A percentile compares a stretch with the other conserved stretches of the same genome.
These are phyloP conservation scores for Kluyveromyces siamensis DNA, from an alignment of 805 yeast species.

Conservation along the genomic window DNA sequence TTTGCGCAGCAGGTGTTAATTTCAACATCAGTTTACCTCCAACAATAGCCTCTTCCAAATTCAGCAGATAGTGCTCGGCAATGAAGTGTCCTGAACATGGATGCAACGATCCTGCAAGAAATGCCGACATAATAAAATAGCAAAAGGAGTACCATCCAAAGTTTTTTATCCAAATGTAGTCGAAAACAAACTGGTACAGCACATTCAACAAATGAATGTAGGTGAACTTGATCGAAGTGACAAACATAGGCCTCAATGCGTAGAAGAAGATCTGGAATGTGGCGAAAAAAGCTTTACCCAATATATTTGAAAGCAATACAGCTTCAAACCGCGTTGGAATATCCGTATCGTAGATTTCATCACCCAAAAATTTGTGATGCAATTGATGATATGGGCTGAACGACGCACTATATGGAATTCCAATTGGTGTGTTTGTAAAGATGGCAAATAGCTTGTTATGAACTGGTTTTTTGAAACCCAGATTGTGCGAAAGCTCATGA, in stretches of 20 bases:
- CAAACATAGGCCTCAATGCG: constrained; percentile 83
- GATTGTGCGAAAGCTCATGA: constrained; percentile 80
- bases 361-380: constrained; percentile 88
- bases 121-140: constrained; percentile 68
- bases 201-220: constrained; percentile 63
- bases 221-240: constrained; percentile 68
- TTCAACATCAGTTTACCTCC: constrained; percentile 18
- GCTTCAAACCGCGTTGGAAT: constrained; percentile 80
- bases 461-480: constrained; percentile 71
- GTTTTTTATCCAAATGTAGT: constrained; percentile 42
- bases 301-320: constrained; percentile 56
- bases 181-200: constrained; percentile 47
- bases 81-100: constrained; percentile 95
- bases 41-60: constrained; percentile 36
- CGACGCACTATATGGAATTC: constrained; percentile 81
- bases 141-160: constrained; percentile 59
- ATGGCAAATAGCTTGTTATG: constrained; percentile 72
- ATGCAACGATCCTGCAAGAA: constrained; percentile 84
- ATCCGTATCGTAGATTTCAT: constrained; percentile 75
- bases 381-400: constrained; percentile 84
- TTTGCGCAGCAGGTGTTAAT: constrained; percentile 9
- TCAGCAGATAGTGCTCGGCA: constrained; percentile 82
- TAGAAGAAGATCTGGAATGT: constrained; percentile 83
- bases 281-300: constrained; percentile 87
- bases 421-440: constrained; percentile 75